phyloP scores from a whole-genome alignment of 495 filamentous ascomycete species.

The Annulohypoxylon bovei region DNA sequence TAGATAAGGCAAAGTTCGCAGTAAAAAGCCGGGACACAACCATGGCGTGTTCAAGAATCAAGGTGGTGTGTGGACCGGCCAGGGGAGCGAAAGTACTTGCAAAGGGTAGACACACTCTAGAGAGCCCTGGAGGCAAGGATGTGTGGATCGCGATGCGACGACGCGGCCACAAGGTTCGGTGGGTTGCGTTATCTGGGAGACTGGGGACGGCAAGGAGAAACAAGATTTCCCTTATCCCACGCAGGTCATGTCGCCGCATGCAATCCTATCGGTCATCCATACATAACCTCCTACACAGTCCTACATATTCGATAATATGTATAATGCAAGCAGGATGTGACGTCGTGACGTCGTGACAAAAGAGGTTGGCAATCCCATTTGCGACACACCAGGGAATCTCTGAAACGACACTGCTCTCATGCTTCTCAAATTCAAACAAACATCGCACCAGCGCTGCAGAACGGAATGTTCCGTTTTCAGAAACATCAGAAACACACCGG shows the following conservation, averaged over 20 bases:
- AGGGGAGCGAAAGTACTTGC: background rate
- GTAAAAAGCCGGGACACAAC: conserved; percentile 2
- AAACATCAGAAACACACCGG: conserved; percentile 27
- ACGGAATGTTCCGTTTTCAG: conserved; percentile 35
- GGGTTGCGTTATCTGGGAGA: conserved; percentile 30
- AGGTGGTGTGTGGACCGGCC: conserved; percentile 11
- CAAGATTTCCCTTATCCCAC: conserved; percentile 32
- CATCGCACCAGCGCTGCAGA: conserved; percentile 12
- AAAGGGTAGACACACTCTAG: background rate
- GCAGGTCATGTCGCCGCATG: conserved; percentile 14
- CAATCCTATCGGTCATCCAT: conserved; percentile 11
- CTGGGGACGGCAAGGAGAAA: conserved; percentile 14
- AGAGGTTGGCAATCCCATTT: conserved; percentile 25
- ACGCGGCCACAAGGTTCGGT: conserved; percentile 37
- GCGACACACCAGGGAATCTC: conserved; percentile 10
- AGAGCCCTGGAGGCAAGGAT: conserved; percentile 16
- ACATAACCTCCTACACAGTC: background rate
- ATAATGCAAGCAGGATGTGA: background rate
- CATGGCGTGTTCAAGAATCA: conserved; percentile 11
- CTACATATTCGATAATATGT: background rate
- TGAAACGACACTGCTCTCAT: conserved; percentile 1
- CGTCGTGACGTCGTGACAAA: conserved; percentile 4
- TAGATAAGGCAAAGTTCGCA: conserved; percentile 8
- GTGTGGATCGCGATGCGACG: conserved; percentile 33
- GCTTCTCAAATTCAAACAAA: conserved; percentile 29